Base-by-base conservation (phyloP, 371 early-diverging fungal species). In the Choanephora cucurbitarum region DNA sequence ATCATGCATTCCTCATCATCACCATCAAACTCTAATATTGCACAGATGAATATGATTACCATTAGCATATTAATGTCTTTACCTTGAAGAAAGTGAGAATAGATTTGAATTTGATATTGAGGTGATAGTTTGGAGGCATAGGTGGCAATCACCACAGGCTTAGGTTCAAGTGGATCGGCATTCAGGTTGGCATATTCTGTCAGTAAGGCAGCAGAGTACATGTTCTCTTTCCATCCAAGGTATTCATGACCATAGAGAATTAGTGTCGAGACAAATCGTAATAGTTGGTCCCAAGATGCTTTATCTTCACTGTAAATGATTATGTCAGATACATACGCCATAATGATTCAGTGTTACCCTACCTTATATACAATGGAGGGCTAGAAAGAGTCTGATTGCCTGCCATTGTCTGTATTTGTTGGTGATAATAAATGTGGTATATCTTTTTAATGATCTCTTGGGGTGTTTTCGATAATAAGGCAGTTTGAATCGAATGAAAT, bases 71-170 rank as follows among this genome's bases (percentile, higher is more conserved):
- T 37, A 37, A 2, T 37, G 5, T 28, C 7, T 33, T 49, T 57
- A 63, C 68, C 55, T 43, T 66, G 24, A 6, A 70, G 55, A 44
- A 70, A 70, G 8, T 54, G 40, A n/a, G 66, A 66, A 17, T 54
- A 62, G 1, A 66, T 46, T 2, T 19, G 46, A 6, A 57, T 46
- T 40, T 70, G 70, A 18, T 49, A 22, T 13, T 54, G 22, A 14
- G 42, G 37, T 5, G 66, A 21, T 24, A 54, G 56, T 33, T 60
- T 55, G 1, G 70, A 53, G 31, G 66, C 62, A 28, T 62, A 66
- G 8, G 57, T 44, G 2, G 64, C 58, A 52, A 66, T 57, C 1
- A 59, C 48, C 14, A 52, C 45, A 6, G 70, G 70, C 34, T 55
- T 33, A 14, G 59, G 46, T 6, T 32, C n/a, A 1, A n/a, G 17